Percentiles rank a stretch among this genome's conserved stretches.
phyloP scores from a whole-genome alignment of 2,329 filamentous ascomycete genomes.

The Colletotrichum melonis region DNA sequence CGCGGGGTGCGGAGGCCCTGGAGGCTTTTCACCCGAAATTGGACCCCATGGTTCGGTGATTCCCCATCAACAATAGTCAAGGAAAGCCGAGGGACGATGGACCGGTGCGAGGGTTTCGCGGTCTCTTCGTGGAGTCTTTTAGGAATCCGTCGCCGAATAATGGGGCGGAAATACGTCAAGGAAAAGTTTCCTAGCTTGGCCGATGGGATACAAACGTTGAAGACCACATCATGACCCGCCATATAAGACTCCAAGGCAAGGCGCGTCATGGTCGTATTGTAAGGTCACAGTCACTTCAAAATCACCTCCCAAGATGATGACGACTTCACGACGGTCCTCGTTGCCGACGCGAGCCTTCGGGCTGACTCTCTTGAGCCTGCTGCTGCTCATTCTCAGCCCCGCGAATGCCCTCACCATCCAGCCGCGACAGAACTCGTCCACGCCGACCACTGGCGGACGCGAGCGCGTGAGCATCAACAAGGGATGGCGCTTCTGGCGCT shows the following conservation, averaged over 20 bases:
- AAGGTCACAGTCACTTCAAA: not conserved
- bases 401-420: constrained; percentile 3
- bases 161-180: not conserved
- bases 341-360: not conserved
- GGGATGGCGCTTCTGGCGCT: constrained; percentile 52
- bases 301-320: not conserved
- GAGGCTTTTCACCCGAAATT: not conserved
- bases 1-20: not conserved
- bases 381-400: not conserved
- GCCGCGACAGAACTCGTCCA: not conserved
- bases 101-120: not conserved
- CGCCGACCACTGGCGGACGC: constrained; percentile 7
- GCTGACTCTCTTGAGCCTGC: not conserved
- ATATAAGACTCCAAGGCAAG: not conserved
- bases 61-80: not conserved
- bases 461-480: constrained; percentile 47
- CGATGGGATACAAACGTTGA: not conserved
- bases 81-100: not conserved
- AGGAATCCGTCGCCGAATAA: not conserved
- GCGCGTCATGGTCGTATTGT: not conserved
- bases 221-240: not conserved
- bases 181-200: not conserved
- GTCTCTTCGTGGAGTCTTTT: not conserved
- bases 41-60: not conserved
- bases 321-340: not conserved